Evolutionary conservation across 768 basidiomycete genomes (phyloP).

Genomic region (Piloderma croceum): DNA sequence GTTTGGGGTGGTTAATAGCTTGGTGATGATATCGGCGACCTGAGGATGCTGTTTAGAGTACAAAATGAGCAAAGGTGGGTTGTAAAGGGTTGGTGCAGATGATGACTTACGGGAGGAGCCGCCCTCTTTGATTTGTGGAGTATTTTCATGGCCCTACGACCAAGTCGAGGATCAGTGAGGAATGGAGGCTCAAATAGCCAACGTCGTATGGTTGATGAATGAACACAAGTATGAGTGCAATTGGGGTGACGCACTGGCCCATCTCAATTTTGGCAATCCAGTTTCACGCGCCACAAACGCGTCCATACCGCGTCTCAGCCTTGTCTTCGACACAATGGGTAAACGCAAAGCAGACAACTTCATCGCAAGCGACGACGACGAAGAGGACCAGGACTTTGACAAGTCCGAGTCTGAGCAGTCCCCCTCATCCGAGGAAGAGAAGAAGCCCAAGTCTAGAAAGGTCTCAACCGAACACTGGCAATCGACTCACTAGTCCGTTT

Average conservation of each 20-base stretch:
- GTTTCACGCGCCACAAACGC: too few relatives aligned
- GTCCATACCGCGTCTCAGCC: too few relatives aligned
- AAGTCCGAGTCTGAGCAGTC: not conserved
- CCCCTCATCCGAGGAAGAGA: constrained; percentile 12
- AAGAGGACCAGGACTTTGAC: not conserved
- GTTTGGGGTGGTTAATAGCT: constrained; percentile 57
- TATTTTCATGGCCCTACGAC: constrained; percentile 81
- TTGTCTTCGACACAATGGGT: not conserved
- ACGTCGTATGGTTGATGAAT: too few relatives aligned
- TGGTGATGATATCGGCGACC: constrained; percentile 75
- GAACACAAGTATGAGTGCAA: not conserved
- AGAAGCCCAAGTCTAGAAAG: constrained; percentile 32
- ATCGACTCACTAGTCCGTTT: too few relatives aligned
- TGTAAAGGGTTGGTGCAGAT: not conserved
- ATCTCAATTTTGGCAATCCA: too few relatives aligned
- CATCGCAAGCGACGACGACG: constrained; percentile 15
- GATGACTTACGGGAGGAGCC: constrained; percentile 60
- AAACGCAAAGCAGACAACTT: constrained; percentile 16
- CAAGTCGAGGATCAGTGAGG: constrained; percentile 28
- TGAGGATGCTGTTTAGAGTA: constrained; percentile 56
- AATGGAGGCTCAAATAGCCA: too few relatives aligned
- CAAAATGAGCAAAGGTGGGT: constrained; percentile 8
- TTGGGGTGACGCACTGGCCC: not conserved
- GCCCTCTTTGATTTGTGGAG: constrained; percentile 79
- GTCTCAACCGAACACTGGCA: too few relatives aligned